Conservation (phyloP, 202 grass and related monocot species). For the Panicum hallii region DNA sequence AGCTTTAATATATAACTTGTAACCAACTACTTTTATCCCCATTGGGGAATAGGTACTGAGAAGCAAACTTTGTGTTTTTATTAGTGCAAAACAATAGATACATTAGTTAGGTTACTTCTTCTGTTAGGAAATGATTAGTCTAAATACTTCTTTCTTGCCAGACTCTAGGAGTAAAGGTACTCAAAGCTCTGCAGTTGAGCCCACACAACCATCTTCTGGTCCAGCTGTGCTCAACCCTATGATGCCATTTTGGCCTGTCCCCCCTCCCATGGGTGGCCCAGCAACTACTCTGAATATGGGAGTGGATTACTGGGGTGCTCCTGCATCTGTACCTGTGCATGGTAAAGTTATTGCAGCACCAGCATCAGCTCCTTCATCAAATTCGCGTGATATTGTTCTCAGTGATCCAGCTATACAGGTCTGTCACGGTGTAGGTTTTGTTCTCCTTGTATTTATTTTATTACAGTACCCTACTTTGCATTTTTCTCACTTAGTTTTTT, state of each 20-base stretch:
- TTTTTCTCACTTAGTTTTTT: slow-evolving; percentile 14
- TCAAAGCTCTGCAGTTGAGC: slow-evolving; percentile 46
- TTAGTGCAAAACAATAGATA: slow-evolving; percentile 23
- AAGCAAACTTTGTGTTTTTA: slow-evolving; percentile 25
- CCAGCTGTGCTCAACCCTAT: slow-evolving; percentile 68
- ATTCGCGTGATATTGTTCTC: slow-evolving; percentile 57
- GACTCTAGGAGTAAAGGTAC: slow-evolving; percentile 56
- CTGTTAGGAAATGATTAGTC: slow-evolving; percentile 27
- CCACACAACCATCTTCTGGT: slow-evolving; percentile 50
- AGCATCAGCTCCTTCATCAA: slow-evolving; percentile 54
- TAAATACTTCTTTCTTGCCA: slow-evolving; percentile 39
- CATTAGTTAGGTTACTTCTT: neutral
- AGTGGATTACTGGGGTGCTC: slow-evolving; percentile 66
- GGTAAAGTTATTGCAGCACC: slow-evolving; percentile 53
- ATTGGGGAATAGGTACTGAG: neutral
- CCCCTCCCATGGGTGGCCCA: slow-evolving; percentile 62
- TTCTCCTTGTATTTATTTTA: slow-evolving; percentile 40
- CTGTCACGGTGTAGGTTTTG: slow-evolving; percentile 25
- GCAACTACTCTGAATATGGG: slow-evolving; percentile 45
- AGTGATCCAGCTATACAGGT: slow-evolving; percentile 63
- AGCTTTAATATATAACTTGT: neutral
- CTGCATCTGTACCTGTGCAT: slow-evolving; percentile 54
- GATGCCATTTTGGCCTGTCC: slow-evolving; percentile 63
- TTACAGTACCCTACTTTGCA: slow-evolving; percentile 10
- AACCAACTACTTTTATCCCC: slow-evolving; percentile 4